Base-by-base conservation (phyloP, 2,329 filamentous ascomycete genomes). In the Diaporthe helianthi region DNA sequence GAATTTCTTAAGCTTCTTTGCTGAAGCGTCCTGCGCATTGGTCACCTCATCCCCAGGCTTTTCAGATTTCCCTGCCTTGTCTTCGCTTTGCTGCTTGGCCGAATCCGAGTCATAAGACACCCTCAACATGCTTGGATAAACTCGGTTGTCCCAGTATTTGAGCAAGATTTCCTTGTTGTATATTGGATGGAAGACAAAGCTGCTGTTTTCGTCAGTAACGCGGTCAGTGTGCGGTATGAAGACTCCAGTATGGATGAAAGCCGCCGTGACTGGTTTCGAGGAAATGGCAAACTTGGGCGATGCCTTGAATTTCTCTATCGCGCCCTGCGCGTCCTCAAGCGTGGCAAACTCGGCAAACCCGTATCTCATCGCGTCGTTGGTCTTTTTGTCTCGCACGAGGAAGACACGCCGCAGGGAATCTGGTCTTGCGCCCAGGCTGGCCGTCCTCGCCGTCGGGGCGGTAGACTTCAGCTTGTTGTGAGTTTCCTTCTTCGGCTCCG, bases 331-430 rank as follows among this genome's bases (percentile, higher is more conserved):
- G 78, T 96, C 92, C 77, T 92, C 89, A 22, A 93, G 83, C 0
- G 88, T 91, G 74, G 88, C 90, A 76, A 94, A 97, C 78, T 97
- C 93, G 1, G 90, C 93, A 79, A 97, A 97, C 0, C 93, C 93
- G 74, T 93, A 97, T 73, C 90, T 88, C 85, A 92, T 92, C 64
- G 90, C 93, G 71, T 92, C 90, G 67, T 93, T 87, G 4, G 85
- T 91, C 71, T 84, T 85, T 53, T 89, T 86, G 76, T 95, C 92
- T 67, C 93, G 88, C 75, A 96, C 90, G 31, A 97, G 81, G 71
- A 96, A 87, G 1, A 96, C 89, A 64, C 93, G 89, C 71, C 91
- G 88, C 10, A 97, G 81, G n/a, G 92, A 93, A 24, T 90, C 89
- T 38, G 90, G 89, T 68, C 86, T 87, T 4, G 93, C 93, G 47